Evolutionary conservation across 371 early-diverging fungal species (phyloP).

Genomic region (Fennellomyces sp.): DNA sequence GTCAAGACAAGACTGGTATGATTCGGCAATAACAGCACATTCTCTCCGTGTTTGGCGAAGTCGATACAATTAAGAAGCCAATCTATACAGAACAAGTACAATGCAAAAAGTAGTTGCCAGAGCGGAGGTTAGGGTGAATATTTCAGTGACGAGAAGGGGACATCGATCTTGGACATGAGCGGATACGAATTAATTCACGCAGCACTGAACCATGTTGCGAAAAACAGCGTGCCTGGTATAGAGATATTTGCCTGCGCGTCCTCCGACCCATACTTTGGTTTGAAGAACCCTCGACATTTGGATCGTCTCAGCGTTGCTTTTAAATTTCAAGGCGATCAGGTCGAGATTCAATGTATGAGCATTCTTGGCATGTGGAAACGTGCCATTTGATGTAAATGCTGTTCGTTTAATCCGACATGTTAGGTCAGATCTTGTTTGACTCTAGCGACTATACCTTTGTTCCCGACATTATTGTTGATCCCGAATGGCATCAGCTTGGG

Average conservation of each 20-base stretch:
- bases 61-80: too few species aligned
- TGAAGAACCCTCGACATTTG: neutral
- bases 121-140: too few species aligned
- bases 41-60: too few species aligned
- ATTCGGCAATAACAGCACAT: too few species aligned
- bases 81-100: too few species aligned
- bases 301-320: neutral
- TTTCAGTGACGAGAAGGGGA: neutral
- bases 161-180: neutral
- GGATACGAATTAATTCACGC: neutral
- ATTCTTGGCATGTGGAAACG: too few species aligned
- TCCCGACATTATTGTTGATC: neutral
- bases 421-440: neutral
- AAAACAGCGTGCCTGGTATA: neutral
- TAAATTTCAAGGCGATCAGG: neutral
- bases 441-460: neutral
- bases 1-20: too few species aligned
- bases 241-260: neutral
- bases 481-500: neutral
- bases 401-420: too few species aligned
- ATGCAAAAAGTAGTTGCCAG: too few species aligned
- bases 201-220: neutral
- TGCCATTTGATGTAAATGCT: too few species aligned
- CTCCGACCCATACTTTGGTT: neutral
- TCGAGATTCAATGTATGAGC: neutral